Percentiles rank a stretch among this genome's conserved stretches.
Conservation (phyloP, 139 green algal genomes). For the Chlamydomonas asymmetrica region DNA sequence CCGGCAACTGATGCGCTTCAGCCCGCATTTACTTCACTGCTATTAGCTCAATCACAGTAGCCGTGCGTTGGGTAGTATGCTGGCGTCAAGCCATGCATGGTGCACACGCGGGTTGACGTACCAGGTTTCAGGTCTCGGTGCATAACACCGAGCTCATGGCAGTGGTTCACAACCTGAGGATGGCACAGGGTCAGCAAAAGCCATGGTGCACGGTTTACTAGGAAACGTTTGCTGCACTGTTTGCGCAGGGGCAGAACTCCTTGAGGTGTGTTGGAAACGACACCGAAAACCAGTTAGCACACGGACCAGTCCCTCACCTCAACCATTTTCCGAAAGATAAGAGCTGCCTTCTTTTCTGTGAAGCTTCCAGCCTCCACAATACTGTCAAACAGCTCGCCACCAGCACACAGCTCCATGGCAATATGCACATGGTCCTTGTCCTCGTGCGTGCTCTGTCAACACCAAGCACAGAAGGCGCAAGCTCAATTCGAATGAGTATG, state of each 20-base stretch:
- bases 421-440: constrained; percentile 86
- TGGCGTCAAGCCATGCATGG: too few relatives aligned
- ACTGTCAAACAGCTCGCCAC: constrained; percentile 97
- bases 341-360: constrained; percentile 55
- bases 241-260: too few relatives aligned
- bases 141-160: constrained; percentile 92
- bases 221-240: background rate
- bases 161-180: constrained; percentile 81
- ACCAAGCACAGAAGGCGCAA: background rate
- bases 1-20: constrained; percentile 2
- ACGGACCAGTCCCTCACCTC: constrained; percentile 64
- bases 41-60: too few relatives aligned
- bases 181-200: background rate
- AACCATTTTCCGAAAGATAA: constrained; percentile 90
- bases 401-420: constrained; percentile 88
- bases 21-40: too few relatives aligned
- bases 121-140: constrained; percentile 86
- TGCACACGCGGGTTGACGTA: background rate
- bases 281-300: background rate
- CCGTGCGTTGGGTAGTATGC: too few relatives aligned
- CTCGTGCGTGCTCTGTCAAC: constrained; percentile 67
- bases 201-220: background rate
- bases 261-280: background rate
- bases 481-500: too few relatives aligned
- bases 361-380: constrained; percentile 89